Percentiles rank a stretch among this genome's conserved stretches.
Conservation (phyloP, 305 asterid genomes). For the Withania somnifera region DNA sequence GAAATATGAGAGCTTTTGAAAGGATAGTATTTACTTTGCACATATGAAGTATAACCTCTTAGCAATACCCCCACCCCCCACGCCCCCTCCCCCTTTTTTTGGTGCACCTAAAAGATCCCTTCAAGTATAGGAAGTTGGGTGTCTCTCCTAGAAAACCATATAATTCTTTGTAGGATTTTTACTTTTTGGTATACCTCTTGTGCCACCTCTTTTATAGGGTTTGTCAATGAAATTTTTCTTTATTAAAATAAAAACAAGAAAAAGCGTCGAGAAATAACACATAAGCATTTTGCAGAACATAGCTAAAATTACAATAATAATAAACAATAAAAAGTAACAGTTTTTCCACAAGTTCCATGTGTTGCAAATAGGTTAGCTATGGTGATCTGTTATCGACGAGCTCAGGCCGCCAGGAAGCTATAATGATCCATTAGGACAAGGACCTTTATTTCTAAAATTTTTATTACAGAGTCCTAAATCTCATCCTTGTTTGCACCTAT, state of each 20-base stretch:
- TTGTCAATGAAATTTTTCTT: neutral
- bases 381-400: neutral
- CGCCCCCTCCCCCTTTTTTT: neutral
- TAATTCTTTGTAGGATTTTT: neutral
- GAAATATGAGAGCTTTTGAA: neutral
- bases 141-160: neutral
- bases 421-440: neutral
- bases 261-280: neutral
- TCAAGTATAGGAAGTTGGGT: neutral
- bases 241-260: neutral
- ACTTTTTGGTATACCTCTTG: neutral
- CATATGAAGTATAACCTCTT: neutral
- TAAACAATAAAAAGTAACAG: neutral
- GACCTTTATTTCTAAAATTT: neutral
- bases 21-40: neutral
- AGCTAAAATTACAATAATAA: neutral
- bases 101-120: neutral
- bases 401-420: neutral
- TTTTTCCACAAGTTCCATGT: neutral
- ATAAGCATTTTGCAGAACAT: neutral
- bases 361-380: neutral
- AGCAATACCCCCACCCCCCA: no score
- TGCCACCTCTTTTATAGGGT: neutral
- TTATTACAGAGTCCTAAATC: neutral
- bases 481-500: neutral